phyloP scores from a whole-genome alignment of 192 early-diverging fungal species.

The Coemansia sp. region DNA sequence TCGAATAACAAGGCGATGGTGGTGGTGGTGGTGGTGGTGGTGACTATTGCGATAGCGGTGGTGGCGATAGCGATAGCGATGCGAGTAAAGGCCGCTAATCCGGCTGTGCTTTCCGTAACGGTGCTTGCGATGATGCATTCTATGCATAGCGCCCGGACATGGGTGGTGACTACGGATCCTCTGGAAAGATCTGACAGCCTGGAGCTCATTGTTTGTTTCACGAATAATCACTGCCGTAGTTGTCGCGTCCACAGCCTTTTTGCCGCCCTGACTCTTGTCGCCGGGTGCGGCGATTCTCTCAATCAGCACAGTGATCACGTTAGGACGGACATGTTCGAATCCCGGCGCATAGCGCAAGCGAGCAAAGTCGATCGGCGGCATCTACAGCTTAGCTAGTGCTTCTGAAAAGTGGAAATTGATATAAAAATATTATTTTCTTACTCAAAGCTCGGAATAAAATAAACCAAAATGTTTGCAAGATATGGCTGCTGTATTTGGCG shows the following conservation, averaged over 20 bases:
- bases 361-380: constrained; percentile 24
- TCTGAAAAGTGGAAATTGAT: too few relatives aligned
- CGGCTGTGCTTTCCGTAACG: background rate
- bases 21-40: background rate
- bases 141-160: too few relatives aligned
- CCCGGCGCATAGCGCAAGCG: constrained; percentile 5
- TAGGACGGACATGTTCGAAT: background rate
- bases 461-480: too few relatives aligned
- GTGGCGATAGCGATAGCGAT: background rate
- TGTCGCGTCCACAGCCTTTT: background rate
- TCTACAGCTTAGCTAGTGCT: too few relatives aligned
- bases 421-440: too few relatives aligned
- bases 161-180: too few relatives aligned
- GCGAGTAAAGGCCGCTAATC: too few relatives aligned
- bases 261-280: too few relatives aligned
- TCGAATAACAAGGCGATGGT: background rate
- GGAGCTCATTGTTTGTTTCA: background rate
- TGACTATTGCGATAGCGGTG: background rate
- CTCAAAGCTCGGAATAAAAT: too few relatives aligned
- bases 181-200: background rate
- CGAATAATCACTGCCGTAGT: constrained; percentile 8
- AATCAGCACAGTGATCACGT: constrained; percentile 3
- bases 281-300: constrained; percentile 5
- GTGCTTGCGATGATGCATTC: too few relatives aligned
- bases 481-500: too few relatives aligned